phyloP scores from a whole-genome alignment of 208 protist species.

The Wallacemonas rigidus region DNA sequence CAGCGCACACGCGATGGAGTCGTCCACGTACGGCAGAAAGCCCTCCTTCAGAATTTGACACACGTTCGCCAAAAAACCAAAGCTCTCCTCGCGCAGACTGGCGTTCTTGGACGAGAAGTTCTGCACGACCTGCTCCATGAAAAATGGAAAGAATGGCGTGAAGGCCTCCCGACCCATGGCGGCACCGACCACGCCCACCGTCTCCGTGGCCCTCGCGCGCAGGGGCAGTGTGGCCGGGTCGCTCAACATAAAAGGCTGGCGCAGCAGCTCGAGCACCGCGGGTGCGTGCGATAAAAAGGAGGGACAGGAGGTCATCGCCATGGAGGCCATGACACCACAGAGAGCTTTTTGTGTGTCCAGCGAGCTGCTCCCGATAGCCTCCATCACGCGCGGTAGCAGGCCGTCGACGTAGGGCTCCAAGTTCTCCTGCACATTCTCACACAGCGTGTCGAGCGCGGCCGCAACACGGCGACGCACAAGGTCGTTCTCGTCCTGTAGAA shows the following conservation, averaged over 20 bases:
- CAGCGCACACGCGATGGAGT: constrained; percentile 61
- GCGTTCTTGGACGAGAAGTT: constrained; percentile 57
- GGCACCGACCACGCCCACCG: constrained; percentile 71
- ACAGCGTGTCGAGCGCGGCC: constrained; percentile 74
- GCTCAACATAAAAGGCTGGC: constrained; percentile 51
- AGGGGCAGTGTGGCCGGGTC: constrained; percentile 66
- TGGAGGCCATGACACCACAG: constrained; percentile 73
- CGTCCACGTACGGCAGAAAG: constrained; percentile 67
- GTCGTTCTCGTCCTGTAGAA: constrained; percentile 66
- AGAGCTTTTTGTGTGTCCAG: constrained; percentile 70
- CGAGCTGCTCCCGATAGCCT: constrained; percentile 50
- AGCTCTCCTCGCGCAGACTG: constrained; percentile 78
- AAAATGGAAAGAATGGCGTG: constrained; percentile 61
- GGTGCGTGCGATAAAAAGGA: constrained; percentile 55
- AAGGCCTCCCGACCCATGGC: constrained; percentile 79
- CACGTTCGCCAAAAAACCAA: constrained; percentile 84
- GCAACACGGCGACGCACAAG: constrained; percentile 70
- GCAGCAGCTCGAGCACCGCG: constrained; percentile 69
- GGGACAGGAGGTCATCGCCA: constrained; percentile 65
- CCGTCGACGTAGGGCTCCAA: constrained; percentile 72
- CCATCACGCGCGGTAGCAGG: constrained; percentile 65
- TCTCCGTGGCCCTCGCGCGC: constrained; percentile 79
- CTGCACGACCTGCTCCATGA: constrained; percentile 66
- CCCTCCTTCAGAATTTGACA: constrained; percentile 70
- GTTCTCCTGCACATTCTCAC: constrained; percentile 81